Conservation (phyloP, 1,139 yeast species). For the Candida labiduridarum region DNA sequence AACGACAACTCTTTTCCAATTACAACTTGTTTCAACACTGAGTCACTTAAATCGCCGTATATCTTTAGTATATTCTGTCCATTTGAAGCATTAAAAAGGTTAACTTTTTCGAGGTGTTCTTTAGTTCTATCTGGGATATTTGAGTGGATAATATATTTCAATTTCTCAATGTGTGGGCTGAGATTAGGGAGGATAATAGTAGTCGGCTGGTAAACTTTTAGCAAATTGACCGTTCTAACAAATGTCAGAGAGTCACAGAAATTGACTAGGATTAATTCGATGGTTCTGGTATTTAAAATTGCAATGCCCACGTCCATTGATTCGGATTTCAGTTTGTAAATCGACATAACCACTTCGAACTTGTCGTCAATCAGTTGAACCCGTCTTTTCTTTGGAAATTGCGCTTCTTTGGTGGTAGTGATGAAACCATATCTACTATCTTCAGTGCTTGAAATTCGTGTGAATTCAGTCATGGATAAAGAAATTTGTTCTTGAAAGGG, state of each 20-base stretch:
- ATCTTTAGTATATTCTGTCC: conserved; percentile 11
- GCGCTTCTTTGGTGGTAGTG: conserved; percentile 6
- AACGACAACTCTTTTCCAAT: conserved; percentile 28
- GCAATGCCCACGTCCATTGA: conserved; percentile 15
- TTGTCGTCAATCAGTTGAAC: conserved; percentile 6
- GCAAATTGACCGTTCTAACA: conserved; percentile 44
- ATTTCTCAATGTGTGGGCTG: conserved; percentile 28
- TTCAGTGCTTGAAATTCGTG: neutral
- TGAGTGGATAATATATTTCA: conserved; percentile 35
- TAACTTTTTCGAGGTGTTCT: conserved; percentile 23
- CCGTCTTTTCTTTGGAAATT: conserved; percentile 3
- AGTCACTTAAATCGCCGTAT: conserved; percentile 7
- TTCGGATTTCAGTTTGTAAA: conserved; percentile 13
- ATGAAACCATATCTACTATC: conserved; percentile 11
- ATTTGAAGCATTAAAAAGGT: conserved; percentile 21
- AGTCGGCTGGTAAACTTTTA: conserved; percentile 37
- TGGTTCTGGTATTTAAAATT: conserved; percentile 10
- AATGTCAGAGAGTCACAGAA: conserved; percentile 47
- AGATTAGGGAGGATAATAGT: conserved; percentile 35
- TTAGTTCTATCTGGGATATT: conserved; percentile 27
- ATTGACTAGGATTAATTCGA: conserved; percentile 30
- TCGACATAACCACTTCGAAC: conserved; percentile 13
- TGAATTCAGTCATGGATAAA: neutral
- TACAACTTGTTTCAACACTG: conserved; percentile 22
- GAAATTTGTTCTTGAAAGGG: neutral